Evolutionary conservation across 202 grass and related monocot genomes (phyloP).

Genomic region (Eragrostis tef): DNA sequence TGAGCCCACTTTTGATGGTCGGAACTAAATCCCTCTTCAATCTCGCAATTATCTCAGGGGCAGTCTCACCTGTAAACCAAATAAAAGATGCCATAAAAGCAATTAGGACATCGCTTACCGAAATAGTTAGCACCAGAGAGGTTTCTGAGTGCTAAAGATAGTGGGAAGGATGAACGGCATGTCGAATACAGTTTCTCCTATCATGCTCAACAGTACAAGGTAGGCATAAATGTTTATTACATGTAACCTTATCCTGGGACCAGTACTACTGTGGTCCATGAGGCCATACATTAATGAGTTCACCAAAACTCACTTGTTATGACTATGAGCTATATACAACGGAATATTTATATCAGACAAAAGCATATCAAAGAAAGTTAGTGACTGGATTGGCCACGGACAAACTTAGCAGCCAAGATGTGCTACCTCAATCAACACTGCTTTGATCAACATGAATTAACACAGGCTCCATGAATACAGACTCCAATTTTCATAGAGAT

Average conservation of each 20-base stretch:
- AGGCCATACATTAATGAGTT: constrained; percentile 22
- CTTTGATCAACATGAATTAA: constrained; percentile 33
- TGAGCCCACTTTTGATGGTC: constrained; percentile 70
- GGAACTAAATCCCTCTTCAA: constrained; percentile 87
- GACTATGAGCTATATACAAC: constrained; percentile 14
- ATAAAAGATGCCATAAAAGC: constrained; percentile 39
- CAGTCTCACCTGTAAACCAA: constrained; percentile 65
- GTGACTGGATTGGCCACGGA: not conserved
- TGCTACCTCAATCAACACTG: not conserved
- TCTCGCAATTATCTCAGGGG: constrained; percentile 85
- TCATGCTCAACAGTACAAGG: constrained; percentile 40
- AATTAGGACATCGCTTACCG: constrained; percentile 31
- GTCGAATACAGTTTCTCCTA: constrained; percentile 31
- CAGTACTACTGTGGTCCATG: constrained; percentile 45
- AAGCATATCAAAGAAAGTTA: constrained; percentile 14
- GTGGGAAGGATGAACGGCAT: constrained; percentile 17
- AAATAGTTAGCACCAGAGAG: constrained; percentile 27
- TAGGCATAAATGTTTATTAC: constrained; percentile 36
- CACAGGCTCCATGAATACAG: not conserved
- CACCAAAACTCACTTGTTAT: constrained; percentile 32
- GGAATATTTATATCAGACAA: constrained; percentile 21
- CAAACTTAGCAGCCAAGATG: not conserved
- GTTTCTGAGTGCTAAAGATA: not conserved
- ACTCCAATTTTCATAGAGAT: constrained; percentile 21
- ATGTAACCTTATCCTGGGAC: constrained; percentile 45